Evolutionary conservation across 345 rosid species (phyloP).

Genomic region (Camelina neglecta): DNA sequence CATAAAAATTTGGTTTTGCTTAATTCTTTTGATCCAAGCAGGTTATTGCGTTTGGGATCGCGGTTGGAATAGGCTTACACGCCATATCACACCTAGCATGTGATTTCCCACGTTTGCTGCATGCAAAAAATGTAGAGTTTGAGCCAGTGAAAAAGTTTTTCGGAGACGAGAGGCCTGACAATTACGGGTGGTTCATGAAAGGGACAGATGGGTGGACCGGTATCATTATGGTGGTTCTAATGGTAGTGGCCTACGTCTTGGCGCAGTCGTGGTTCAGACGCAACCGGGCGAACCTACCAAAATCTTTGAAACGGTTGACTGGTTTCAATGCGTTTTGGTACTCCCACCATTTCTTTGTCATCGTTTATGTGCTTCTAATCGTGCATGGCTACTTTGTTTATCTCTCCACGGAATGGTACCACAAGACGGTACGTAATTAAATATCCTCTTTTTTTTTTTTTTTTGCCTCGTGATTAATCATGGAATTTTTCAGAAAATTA

Average conservation of each 20-base stretch:
- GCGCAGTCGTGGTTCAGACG: constrained; percentile 87
- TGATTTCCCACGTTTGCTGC: constrained; percentile 80
- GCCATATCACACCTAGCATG: constrained; percentile 70
- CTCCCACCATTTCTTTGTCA: constrained; percentile 77
- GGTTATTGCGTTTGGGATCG: constrained; percentile 74
- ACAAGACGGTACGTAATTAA: constrained; percentile 58
- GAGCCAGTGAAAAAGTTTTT: constrained; percentile 68
- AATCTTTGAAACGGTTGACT: constrained; percentile 58
- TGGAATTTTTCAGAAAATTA: not conserved
- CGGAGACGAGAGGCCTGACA: constrained; percentile 57
- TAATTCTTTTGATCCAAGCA: constrained; percentile 1
- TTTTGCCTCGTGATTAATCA: not conserved
- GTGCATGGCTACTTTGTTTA: constrained; percentile 67
- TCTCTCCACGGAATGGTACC: constrained; percentile 75
- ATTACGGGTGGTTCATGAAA: constrained; percentile 83
- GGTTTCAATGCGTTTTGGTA: constrained; percentile 94
- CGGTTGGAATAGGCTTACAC: constrained; percentile 65
- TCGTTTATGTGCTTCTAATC: constrained; percentile 70
- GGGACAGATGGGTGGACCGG: constrained; percentile 83
- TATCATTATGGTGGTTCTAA: constrained; percentile 69
- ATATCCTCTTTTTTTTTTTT: too few species aligned
- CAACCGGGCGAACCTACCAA: constrained; percentile 63
- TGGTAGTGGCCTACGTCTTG: constrained; percentile 62
- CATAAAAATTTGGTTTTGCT: not conserved
- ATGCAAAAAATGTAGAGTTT: constrained; percentile 60